Evolutionary conservation across 208 protist genomes (phyloP).

Genomic region (Blastocrithidia nonstop): DNA sequence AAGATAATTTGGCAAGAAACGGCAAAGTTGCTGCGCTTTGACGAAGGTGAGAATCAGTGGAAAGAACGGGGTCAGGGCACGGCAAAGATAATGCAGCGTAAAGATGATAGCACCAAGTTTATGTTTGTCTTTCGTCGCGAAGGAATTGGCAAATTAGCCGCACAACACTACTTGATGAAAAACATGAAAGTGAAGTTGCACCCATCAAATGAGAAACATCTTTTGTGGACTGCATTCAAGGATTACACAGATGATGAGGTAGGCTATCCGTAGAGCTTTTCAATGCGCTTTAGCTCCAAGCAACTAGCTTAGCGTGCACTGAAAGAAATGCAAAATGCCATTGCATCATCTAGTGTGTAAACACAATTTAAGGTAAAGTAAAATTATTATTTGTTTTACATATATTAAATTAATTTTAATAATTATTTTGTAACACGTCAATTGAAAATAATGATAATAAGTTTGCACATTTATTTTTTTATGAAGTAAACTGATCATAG

Average conservation of each 20-base stretch:
- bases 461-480: conserved; percentile 7
- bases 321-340: conserved; percentile 40
- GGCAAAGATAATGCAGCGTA: conserved; percentile 59
- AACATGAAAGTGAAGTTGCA: conserved; percentile 57
- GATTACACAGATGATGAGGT: conserved; percentile 83
- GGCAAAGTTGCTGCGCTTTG: conserved; percentile 79
- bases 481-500: too few relatives aligned
- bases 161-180: conserved; percentile 75
- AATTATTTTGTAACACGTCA: conserved; percentile 3
- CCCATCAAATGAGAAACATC: conserved; percentile 50
- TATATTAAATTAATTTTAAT: not conserved
- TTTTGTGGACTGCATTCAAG: conserved; percentile 63
- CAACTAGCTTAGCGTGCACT: conserved; percentile 46
- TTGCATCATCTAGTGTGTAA: conserved; percentile 20
- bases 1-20: conserved; percentile 49
- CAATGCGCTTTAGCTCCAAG: conserved; percentile 51
- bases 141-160: conserved; percentile 69
- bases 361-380: not conserved
- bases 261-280: conserved; percentile 73
- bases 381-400: not conserved
- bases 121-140: conserved; percentile 85
- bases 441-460: conserved; percentile 4
- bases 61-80: conserved; percentile 82
- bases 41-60: conserved; percentile 87
- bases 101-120: conserved; percentile 39